Evolutionary conservation across 345 rosid species (phyloP), one percentile per base, ranked within the genome.

Genomic region (Eucalyptus tenuipes): DNA sequence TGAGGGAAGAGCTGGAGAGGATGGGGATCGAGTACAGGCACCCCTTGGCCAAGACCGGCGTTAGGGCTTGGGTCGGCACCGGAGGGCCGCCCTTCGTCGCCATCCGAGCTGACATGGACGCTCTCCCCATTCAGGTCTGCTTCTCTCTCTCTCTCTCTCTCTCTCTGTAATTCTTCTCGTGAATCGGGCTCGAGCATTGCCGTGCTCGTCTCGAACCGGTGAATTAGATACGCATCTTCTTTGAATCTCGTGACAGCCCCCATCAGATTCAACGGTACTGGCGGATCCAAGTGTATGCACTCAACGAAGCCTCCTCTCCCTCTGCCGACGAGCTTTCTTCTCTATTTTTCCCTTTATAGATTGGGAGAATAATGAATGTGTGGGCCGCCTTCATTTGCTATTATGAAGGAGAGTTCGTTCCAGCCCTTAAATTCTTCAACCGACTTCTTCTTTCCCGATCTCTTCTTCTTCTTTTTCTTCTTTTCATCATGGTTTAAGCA

Each of bases 51-150:
- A 90, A 90, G 94, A 95, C 98, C 89, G 98, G 97, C 89, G 92
- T 95, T 82, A 93, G 97, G 92, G 97, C 96, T 61, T 93, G 93
- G 95, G 80, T 96, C 88, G 98, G 98, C 61, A 93, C 94, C 57
- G 97, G 98, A 10, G 93, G 93, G 2, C 95, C 96, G 16, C 98
- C 98, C 66, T 96, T 93, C 90, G 96, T 96, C 31, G 98, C 95
- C 57, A 85, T 96, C 52, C 88, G 98, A 89, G 97, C 98, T 59
- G 98, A 96, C 89, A 96, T 96, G 98, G 98, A 96, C 92, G 98
- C 97, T 87, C 93, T 96, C 7, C 97, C 97, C 42, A 93, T 96
- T 88, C 98, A 96, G 95, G 98, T 94, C 86, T 3, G 86, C 81
- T 13, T 42, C 18, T 13, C 31, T 81, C 61, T 59, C 86, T 86